Percentiles rank a stretch among this genome's conserved stretches.
Conservation (phyloP, 345 rosid species). For the Anacardium occidentale region DNA sequence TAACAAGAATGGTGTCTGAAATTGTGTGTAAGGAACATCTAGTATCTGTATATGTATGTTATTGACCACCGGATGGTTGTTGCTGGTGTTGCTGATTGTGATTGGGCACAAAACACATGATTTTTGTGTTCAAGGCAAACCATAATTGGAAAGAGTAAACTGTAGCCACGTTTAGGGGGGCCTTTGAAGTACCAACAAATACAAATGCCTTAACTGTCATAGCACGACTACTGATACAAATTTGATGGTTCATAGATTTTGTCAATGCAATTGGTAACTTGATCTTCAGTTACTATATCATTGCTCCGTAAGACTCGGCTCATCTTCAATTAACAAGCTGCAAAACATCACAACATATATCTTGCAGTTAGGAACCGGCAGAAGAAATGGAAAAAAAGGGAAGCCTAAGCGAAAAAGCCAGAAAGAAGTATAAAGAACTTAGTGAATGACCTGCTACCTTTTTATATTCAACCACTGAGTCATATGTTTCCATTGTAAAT, state of each 20-base stretch:
- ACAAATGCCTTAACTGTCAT: too few relatives aligned
- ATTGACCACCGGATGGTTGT: background rate
- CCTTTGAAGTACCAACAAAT: too few relatives aligned
- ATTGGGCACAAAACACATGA: background rate
- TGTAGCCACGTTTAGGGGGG: too few relatives aligned
- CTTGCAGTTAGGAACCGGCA: background rate
- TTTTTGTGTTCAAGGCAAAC: background rate
- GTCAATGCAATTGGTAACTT: too few relatives aligned
- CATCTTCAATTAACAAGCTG: background rate
- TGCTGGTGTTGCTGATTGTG: background rate
- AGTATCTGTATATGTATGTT: background rate
- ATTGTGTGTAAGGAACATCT: background rate
- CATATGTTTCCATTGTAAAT: slow-evolving; percentile 65
- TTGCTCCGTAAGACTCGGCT: background rate
- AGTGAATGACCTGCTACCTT: background rate
- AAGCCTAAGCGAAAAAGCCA: background rate
- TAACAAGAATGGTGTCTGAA: slow-evolving; percentile 12
- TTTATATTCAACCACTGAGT: slow-evolving; percentile 54
- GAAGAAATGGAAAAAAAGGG: background rate
- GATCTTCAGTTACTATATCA: too few relatives aligned
- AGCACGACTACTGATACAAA: too few relatives aligned
- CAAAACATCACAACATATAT: background rate
- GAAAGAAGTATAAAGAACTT: background rate
- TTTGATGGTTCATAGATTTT: too few relatives aligned
- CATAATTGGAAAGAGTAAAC: too few relatives aligned